Base-by-base conservation (phyloP, 768 basidiomycete species). In the Goffeauzyma gilvescens region DNA sequence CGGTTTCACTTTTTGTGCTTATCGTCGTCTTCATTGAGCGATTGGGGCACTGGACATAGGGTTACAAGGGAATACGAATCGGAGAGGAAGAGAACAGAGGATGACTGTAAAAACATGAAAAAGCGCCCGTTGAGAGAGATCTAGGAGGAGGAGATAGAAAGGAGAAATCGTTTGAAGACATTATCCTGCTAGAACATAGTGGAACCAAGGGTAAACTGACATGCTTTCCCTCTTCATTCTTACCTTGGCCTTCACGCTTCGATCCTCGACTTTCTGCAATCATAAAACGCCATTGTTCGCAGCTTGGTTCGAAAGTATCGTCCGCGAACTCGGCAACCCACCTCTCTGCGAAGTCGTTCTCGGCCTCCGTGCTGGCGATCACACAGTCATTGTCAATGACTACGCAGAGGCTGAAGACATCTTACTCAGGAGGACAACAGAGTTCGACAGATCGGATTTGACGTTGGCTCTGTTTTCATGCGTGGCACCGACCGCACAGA, bases 331-430 rank as follows among this genome's bases (percentile, higher is more conserved):
- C 17, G 33, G 33, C 7, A 8, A 18, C 17, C 33, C 33, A 7
- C 33, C 33, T 8, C 33, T 35, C 9, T 35, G 33, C 33, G 33
- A 35, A 18, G 33, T 35, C 17, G 33, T 35, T 8, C 8, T 35
- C 13, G 33, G 33, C 13, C 17, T 17, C 8, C 10, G 20, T 35
- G 13, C 33, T 18, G 20, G 33, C 7, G 33, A 35, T 18, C 33
- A 35, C 33, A 35, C 33, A 8, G 20, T 35, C 33, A 35, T 35
- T 18, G 33, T 35, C 17, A 35, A 35, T 35, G 33, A 35, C 20
- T 8, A 14, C 33, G 13, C 17, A 35, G 33, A 35, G 17, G 33
- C 33, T 17, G 33, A 35, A 17, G 33, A 35, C 17, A 35, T 35
- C 8, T 18, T 35, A 8, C 8, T 35, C 7, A 12, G 33, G 20